phyloP scores from a whole-genome alignment of 345 rosid genomes.

The Erucastrum elatum region DNA sequence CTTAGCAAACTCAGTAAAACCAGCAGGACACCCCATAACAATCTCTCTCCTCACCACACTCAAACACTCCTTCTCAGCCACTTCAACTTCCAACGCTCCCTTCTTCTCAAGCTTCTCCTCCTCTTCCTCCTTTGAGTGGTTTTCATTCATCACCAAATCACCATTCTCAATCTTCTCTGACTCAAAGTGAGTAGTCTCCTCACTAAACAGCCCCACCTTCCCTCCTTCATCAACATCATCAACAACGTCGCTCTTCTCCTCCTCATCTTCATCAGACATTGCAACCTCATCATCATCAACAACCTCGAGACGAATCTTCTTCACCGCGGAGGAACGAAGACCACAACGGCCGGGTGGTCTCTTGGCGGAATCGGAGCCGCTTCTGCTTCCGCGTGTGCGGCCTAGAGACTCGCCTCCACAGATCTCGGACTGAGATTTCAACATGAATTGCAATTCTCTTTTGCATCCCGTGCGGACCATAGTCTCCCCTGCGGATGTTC shows the following conservation, averaged over 20 bases:
- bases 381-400: slow-evolving; percentile 63
- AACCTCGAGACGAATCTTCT: slow-evolving; percentile 37
- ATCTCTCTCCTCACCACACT: neutral
- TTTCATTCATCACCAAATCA: slow-evolving; percentile 7
- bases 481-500: slow-evolving; percentile 53
- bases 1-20: slow-evolving; percentile 5
- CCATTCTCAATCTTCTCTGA: slow-evolving; percentile 8
- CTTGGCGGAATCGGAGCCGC: slow-evolving; percentile 15
- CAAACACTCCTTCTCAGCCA: neutral
- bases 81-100: neutral
- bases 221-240: slow-evolving; percentile 46
- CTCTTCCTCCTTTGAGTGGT: neutral
- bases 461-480: slow-evolving; percentile 71
- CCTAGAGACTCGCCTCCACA: slow-evolving; percentile 61
- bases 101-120: too few species aligned
- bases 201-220: slow-evolving; percentile 30
- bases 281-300: neutral
- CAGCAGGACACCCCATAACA: slow-evolving; percentile 33
- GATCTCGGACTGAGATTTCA: slow-evolving; percentile 81
- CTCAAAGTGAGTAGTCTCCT: slow-evolving; percentile 16
- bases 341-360: slow-evolving; percentile 29
- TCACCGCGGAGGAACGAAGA: slow-evolving; percentile 12
- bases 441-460: slow-evolving; percentile 80
- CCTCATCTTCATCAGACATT: slow-evolving; percentile 58
- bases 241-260: slow-evolving; percentile 71